Evolutionary conservation across 805 yeast genomes (phyloP).

Genomic region (Lipomyces chichibuensis): DNA sequence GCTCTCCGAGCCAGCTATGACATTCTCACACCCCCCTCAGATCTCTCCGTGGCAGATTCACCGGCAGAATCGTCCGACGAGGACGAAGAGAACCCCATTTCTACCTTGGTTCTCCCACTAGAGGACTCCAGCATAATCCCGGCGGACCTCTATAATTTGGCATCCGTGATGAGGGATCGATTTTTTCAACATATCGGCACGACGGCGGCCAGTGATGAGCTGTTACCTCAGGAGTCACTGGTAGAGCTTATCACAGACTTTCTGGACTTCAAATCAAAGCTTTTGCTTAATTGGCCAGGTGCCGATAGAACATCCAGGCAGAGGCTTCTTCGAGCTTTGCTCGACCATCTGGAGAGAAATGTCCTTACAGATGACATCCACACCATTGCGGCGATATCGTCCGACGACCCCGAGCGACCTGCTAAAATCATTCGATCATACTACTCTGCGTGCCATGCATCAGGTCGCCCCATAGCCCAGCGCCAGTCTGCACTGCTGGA

Average conservation of each 20-base stretch:
- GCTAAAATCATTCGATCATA: constrained; percentile 78
- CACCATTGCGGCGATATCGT: constrained; percentile 73
- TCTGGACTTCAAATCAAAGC: too few species aligned
- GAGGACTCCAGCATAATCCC: constrained; percentile 91
- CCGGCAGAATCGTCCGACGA: too few species aligned
- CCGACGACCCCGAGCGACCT: constrained; percentile 62
- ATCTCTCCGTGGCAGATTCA: too few species aligned
- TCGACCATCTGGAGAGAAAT: constrained; percentile 46
- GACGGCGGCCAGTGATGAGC: constrained; percentile 83
- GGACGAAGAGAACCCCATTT: too few species aligned
- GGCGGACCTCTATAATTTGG: constrained; percentile 72
- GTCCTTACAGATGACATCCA: constrained; percentile 81
- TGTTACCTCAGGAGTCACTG: constrained; percentile 55
- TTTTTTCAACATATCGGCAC: constrained; percentile 85
- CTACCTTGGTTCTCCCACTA: constrained; percentile 48
- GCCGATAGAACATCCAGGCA: too few species aligned
- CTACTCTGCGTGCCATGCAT: constrained; percentile 60
- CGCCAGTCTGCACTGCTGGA: constrained; percentile 65
- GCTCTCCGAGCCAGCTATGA: too few species aligned
- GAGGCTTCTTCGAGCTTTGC: constrained; percentile 66
- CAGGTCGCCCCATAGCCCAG: constrained; percentile 54
- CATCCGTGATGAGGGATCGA: constrained; percentile 85
- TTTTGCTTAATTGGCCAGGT: too few species aligned
- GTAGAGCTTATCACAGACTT: too few species aligned
- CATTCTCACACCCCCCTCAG: too few species aligned